Conservation (phyloP, 768 basidiomycete genomes). For the Asterophora parasitica region DNA sequence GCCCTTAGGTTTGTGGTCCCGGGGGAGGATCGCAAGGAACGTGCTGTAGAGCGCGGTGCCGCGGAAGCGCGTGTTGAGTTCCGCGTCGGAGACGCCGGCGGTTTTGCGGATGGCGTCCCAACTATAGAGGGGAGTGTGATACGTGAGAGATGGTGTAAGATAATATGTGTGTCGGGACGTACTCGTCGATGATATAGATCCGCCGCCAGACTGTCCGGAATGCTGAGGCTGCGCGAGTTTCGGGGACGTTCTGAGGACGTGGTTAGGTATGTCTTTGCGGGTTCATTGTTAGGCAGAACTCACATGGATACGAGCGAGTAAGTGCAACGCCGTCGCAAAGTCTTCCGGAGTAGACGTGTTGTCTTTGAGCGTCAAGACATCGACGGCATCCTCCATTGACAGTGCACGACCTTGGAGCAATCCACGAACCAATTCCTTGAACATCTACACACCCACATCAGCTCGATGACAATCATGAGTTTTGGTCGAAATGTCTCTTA, state of each 20-base stretch:
- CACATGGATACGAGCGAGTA: conserved; percentile 56
- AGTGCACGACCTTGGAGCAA: conserved; percentile 74
- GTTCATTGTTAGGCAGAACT: conserved; percentile 12
- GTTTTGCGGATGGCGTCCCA: conserved; percentile 79
- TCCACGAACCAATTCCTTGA: conserved; percentile 62
- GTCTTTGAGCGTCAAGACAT: conserved; percentile 83
- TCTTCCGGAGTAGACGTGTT: conserved; percentile 57
- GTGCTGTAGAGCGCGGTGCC: conserved; percentile 73
- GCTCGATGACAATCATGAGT: not conserved
- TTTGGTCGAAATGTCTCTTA: conserved; percentile 23
- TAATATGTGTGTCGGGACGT: conserved; percentile 25
- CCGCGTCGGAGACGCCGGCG: conserved; percentile 68
- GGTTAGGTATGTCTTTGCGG: not conserved
- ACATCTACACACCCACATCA: conserved; percentile 39
- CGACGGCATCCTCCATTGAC: conserved; percentile 74
- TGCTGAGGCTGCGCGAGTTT: conserved; percentile 62
- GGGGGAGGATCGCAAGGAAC: conserved; percentile 43
- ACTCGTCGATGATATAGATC: conserved; percentile 89
- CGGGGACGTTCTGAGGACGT: conserved; percentile 54
- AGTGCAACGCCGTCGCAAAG: conserved; percentile 62
- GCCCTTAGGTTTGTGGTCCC: conserved; percentile 37
- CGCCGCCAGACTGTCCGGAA: conserved; percentile 82
- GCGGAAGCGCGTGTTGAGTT: conserved; percentile 66
- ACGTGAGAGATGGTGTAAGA: not conserved
- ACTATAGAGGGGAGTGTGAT: conserved; percentile 33